Evolutionary conservation across 2,329 filamentous ascomycete species (phyloP), one percentile per base, ranked within the genome.

Genomic region (Hymenoscyphus occultus): DNA sequence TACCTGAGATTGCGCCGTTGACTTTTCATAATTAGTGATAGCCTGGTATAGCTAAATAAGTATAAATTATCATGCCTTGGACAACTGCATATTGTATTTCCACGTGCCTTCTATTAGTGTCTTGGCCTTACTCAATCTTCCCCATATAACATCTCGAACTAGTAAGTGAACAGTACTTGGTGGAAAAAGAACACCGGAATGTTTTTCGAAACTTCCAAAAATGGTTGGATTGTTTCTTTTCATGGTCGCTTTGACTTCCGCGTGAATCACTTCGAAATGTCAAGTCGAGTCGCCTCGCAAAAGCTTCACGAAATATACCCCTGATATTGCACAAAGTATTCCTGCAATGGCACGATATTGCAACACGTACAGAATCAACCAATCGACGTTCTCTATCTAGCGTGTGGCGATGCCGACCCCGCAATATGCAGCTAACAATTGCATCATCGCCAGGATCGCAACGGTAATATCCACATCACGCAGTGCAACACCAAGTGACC

Each of bases 401-500:
- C 12, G 12, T n/a, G 10, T 51, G n/a, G 45, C 2, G 12, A 19
- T 12, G n/a, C 45, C 45, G n/a, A 19, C 45, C 45, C 45, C 45
- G n/a, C 45, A 10, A 51, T 48, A 48, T 48, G 42, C 42, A n/a
- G 42, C 14, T 45, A 28, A 28, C 2, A 28, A 48, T 51, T 51
- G 45, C 45, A 51, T 51, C 45, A 51, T 51, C 45, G 9, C 45
- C 45, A 51, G 45, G 45, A 51, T 51, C n/a, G 9, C 45, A 51
- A 51, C 19, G n/a, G 45, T 10, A 51, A 51, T 28, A 12, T n/a
- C 22, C 51, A 32, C 16, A 2, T 28, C n/a, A 19, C 42, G 56
- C 56, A 60, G 42, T 61, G 54, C 61, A 51, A 12, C 12, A 51
- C 45, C 19, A n/a, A 51, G 12, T 22, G 19, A 12, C 22, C 10